Evolutionary conservation across 805 yeast species (phyloP).

Genomic region (Osmozyma mogii): DNA sequence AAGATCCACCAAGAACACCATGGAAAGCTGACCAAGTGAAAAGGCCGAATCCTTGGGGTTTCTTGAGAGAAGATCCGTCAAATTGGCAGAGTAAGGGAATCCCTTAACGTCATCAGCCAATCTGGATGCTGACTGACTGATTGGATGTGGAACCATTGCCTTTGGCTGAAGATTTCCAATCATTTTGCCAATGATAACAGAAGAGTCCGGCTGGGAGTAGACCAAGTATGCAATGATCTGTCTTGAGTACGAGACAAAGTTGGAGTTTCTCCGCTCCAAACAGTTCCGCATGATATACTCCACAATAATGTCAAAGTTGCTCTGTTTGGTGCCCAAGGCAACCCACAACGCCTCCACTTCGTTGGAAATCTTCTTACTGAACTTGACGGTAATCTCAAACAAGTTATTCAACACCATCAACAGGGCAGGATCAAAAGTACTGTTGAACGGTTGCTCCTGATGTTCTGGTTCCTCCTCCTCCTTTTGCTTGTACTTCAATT

Average conservation of each 20-base stretch:
- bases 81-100: conserved; percentile 70
- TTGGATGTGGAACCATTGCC: conserved; percentile 69
- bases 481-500: conserved; percentile 33
- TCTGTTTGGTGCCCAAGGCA: conserved; percentile 69
- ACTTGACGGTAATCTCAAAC: conserved; percentile 76
- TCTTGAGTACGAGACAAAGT: conserved; percentile 70
- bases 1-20: conserved; percentile 78
- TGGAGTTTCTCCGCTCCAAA: conserved; percentile 59
- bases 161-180: conserved; percentile 72
- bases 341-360: conserved; percentile 96
- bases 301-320: conserved; percentile 65
- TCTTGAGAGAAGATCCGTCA: conserved; percentile 47
- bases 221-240: conserved; percentile 78
- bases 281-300: conserved; percentile 65
- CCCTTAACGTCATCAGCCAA: conserved; percentile 14
- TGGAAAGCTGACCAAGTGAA: conserved; percentile 80
- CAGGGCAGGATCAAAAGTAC: conserved; percentile 18
- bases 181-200: conserved; percentile 50
- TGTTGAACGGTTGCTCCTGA: neutral
- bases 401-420: conserved; percentile 73
- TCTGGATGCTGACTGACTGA: conserved; percentile 21
- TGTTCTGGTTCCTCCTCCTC: conserved; percentile 4
- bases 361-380: conserved; percentile 64
- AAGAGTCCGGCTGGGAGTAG: conserved; percentile 38
- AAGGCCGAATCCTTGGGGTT: conserved; percentile 66